Conservation (phyloP, 768 basidiomycete genomes). For the Leccinum uliginosum region DNA sequence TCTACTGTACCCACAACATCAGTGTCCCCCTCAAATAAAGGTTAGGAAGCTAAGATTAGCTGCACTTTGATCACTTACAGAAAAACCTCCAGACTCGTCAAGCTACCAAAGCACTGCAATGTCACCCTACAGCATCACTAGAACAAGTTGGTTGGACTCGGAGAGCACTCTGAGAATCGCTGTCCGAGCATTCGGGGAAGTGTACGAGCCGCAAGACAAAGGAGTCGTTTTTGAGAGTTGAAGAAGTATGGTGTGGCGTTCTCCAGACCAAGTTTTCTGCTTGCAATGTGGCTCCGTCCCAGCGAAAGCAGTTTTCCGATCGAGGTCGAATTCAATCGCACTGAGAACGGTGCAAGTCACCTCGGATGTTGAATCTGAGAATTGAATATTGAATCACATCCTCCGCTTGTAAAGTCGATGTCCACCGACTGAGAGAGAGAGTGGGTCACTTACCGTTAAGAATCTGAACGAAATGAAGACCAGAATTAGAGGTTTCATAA, state of each 20-base stretch:
- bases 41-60: conserved; percentile 4
- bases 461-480: conserved; percentile 58
- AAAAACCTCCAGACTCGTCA: conserved; percentile 39
- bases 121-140: conserved; percentile 76
- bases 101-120: conserved; percentile 67
- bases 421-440: conserved; percentile 39
- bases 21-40: conserved; percentile 24
- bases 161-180: conserved; percentile 65
- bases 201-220: conserved; percentile 25
- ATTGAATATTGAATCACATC: conserved; percentile 14
- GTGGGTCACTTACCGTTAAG: conserved; percentile 68
- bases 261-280: conserved; percentile 60
- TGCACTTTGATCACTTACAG: conserved; percentile 34
- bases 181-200: conserved; percentile 37
- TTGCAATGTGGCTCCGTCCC: conserved; percentile 50
- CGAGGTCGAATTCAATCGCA: conserved; percentile 55
- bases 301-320: conserved; percentile 56
- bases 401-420: conserved; percentile 12
- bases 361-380: conserved; percentile 14
- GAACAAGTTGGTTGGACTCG: conserved; percentile 62
- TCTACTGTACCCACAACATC: conserved; percentile 89
- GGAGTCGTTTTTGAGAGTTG: conserved; percentile 10
- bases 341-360: conserved; percentile 35
- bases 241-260: conserved; percentile 11
- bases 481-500: conserved; percentile 18